Evolutionary conservation across 2,329 filamentous ascomycete species (phyloP).

Genomic region (Lasiodiplodia sp.): DNA sequence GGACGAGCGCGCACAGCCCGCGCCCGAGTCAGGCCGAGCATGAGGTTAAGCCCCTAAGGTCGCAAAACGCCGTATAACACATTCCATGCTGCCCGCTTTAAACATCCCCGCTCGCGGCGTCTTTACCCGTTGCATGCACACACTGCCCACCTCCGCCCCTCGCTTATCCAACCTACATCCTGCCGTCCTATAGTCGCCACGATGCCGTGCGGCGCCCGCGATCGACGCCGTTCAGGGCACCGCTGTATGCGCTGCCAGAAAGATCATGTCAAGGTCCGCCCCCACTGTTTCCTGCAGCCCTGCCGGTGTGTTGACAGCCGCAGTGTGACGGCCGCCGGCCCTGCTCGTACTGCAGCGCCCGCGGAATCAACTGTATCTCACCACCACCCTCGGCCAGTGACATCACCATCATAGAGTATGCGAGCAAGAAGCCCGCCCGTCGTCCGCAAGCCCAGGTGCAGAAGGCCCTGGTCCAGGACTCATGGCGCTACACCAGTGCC

Average conservation of each 20-base stretch:
- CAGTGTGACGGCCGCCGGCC: conserved; percentile 29
- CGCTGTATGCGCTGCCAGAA: conserved; percentile 29
- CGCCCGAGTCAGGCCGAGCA: background rate
- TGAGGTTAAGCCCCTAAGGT: conserved; percentile 38
- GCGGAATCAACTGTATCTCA: conserved; percentile 20
- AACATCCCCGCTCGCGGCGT: background rate
- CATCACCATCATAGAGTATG: conserved; percentile 25
- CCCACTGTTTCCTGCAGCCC: background rate
- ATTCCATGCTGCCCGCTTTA: conserved; percentile 7
- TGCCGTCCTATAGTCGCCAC: conserved; percentile 1
- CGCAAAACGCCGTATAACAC: conserved; percentile 1
- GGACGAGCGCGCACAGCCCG: background rate
- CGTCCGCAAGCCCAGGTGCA: background rate
- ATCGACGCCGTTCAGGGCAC: conserved; percentile 25
- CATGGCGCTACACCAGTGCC: conserved; percentile 27
- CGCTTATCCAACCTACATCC: conserved; percentile 4
- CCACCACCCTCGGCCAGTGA: conserved; percentile 10
- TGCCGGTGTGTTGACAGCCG: background rate
- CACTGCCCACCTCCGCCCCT: background rate
- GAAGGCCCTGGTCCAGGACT: conserved; percentile 17
- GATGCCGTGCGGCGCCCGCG: conserved; percentile 29
- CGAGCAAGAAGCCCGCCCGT: conserved; percentile 7
- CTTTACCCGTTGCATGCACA: conserved; percentile 11
- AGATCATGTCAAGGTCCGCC: conserved; percentile 29
- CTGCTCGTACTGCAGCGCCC: conserved; percentile 27